These are phyloP conservation scores for Parmelia sp. DNA, from an alignment of 495 filamentous ascomycete species.

Conservation along the genomic window DNA sequence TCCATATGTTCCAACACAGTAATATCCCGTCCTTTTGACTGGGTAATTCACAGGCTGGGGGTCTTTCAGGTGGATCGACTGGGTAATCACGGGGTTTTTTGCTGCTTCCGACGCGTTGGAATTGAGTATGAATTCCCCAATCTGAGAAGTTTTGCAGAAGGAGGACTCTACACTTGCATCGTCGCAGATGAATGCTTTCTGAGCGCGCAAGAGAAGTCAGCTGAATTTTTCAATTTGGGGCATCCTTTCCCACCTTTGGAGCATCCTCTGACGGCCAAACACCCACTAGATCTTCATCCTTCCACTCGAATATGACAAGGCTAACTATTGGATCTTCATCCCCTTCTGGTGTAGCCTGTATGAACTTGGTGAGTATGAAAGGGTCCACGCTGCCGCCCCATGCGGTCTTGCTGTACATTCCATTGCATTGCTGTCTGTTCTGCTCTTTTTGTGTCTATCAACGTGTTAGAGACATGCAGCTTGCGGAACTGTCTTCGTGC, in stretches of 20 bases:
- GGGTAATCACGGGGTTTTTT: conserved; percentile 62
- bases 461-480: conserved; percentile 21
- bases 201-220: conserved; percentile 12
- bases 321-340: conserved; percentile 70
- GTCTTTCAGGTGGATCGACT: conserved; percentile 76
- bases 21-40: conserved; percentile 87
- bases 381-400: conserved; percentile 90
- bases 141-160: conserved; percentile 63
- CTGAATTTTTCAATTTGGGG: neutral
- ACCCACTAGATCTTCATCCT: conserved; percentile 75
- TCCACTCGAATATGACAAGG: conserved; percentile 91
- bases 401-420: conserved; percentile 87
- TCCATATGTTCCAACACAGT: conserved; percentile 76
- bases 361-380: conserved; percentile 78
- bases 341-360: conserved; percentile 47
- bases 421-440: conserved; percentile 81
- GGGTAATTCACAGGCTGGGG: conserved; percentile 68
- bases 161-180: conserved; percentile 55
- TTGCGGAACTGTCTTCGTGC: conserved; percentile 21
- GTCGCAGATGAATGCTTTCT: conserved; percentile 74
- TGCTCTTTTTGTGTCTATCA: conserved; percentile 64
- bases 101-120: conserved; percentile 64
- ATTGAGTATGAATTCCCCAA: conserved; percentile 80
- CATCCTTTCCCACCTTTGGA: conserved; percentile 16
- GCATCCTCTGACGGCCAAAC: conserved; percentile 27